Percentiles rank a stretch among this genome's conserved stretches.
These are phyloP conservation scores for Hypsizygus marmoreus DNA, from an alignment of 768 basidiomycete species.

Conservation along the genomic window DNA sequence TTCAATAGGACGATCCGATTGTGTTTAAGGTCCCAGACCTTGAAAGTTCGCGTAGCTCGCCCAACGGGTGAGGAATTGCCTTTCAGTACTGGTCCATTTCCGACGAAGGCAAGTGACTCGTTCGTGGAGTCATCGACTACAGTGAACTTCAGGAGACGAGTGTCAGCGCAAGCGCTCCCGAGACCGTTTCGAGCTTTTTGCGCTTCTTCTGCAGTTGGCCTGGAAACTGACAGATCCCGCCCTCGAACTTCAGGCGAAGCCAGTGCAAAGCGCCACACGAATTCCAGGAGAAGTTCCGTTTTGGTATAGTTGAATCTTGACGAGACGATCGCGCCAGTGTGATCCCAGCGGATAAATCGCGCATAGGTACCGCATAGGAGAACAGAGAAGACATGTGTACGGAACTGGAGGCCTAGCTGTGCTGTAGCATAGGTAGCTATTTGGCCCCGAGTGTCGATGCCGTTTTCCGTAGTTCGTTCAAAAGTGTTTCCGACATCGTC, in stretches of 20 bases:
- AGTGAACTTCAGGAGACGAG: not conserved
- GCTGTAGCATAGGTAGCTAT: not conserved
- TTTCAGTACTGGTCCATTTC: too few species aligned
- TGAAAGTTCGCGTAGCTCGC: not conserved
- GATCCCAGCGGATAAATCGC: too few species aligned
- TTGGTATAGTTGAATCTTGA: too few species aligned
- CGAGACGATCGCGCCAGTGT: too few species aligned
- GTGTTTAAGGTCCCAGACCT: not conserved
- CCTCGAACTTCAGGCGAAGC: too few species aligned
- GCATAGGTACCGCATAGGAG: not conserved
- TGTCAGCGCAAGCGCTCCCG: not conserved
- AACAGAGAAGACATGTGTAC: slow-evolving; percentile 5
- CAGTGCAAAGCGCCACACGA: too few species aligned
- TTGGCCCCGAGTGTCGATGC: not conserved
- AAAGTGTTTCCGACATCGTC: not conserved
- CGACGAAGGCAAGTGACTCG: not conserved
- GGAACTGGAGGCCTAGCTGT: slow-evolving; percentile 7
- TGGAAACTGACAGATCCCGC: too few species aligned
- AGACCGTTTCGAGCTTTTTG: not conserved
- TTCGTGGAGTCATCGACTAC: not conserved
- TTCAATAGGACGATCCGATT: not conserved
- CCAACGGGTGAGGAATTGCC: not conserved
- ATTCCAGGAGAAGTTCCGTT: too few species aligned
- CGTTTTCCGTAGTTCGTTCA: too few species aligned
- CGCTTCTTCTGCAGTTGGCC: too few species aligned